Evolutionary conservation across 768 basidiomycete genomes (phyloP).

Genomic region (Pulveroboletus ravenelii): DNA sequence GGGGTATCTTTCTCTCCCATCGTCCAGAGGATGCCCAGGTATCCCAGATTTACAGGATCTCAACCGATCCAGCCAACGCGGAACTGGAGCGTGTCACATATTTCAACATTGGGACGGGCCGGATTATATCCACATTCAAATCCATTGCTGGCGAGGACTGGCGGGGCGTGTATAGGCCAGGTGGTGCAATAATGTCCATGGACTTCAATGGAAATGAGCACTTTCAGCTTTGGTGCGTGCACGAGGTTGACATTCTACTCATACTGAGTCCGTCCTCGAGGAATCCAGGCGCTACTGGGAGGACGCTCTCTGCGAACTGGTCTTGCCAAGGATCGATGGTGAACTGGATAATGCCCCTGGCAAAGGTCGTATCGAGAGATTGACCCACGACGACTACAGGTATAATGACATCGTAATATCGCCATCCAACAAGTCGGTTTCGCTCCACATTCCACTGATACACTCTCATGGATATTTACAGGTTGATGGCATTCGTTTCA

Average conservation of each 20-base stretch:
- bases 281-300: slow-evolving; percentile 40
- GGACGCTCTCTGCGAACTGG: slow-evolving; percentile 23
- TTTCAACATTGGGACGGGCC: slow-evolving; percentile 37
- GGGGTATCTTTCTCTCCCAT: slow-evolving; percentile 33
- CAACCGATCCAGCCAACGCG: slow-evolving; percentile 21
- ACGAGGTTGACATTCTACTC: not conserved
- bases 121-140: slow-evolving; percentile 31
- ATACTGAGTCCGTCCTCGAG: not conserved
- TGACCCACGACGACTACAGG: slow-evolving; percentile 37
- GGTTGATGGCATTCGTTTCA: slow-evolving; percentile 36
- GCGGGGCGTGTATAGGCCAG: slow-evolving; percentile 34
- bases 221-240: slow-evolving; percentile 38
- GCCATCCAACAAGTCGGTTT: slow-evolving; percentile 33
- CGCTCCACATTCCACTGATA: not conserved
- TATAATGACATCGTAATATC: slow-evolving; percentile 31
- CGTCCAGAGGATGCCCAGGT: slow-evolving; percentile 39
- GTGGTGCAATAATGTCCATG: slow-evolving; percentile 37
- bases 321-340: slow-evolving; percentile 32
- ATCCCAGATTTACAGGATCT: slow-evolving; percentile 34
- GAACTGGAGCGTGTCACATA: slow-evolving; percentile 35
- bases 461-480: slow-evolving; percentile 12
- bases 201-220: slow-evolving; percentile 39
- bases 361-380: slow-evolving; percentile 36
- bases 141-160: slow-evolving; percentile 38
- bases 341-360: slow-evolving; percentile 39